phyloP scores from a whole-genome alignment of 2,329 filamentous ascomycete species.

The Golovinomyces cichoracearum region DNA sequence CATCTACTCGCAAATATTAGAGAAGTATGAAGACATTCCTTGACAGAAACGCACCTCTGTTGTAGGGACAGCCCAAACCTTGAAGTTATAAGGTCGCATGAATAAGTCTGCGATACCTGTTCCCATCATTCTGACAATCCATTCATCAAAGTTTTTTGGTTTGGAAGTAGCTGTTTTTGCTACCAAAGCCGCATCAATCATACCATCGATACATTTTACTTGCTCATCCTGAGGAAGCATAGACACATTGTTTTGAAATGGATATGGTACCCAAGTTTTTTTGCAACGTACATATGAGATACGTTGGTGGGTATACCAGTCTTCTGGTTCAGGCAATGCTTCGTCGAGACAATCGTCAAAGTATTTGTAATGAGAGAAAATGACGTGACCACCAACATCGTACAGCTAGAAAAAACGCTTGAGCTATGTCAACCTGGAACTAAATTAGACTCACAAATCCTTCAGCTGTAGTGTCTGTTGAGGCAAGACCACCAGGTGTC shows the following conservation, averaged over 20 bases:
- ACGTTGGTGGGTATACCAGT: constrained; percentile 96
- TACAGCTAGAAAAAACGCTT: constrained; percentile 41
- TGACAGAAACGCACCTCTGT: constrained; percentile 41
- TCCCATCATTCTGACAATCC: constrained; percentile 84
- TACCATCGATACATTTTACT: constrained; percentile 74
- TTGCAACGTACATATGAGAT: constrained; percentile 98
- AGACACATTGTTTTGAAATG: constrained; percentile 99
- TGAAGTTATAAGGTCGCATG: constrained; percentile 99
- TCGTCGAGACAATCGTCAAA: constrained; percentile 98
- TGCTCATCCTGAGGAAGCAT: constrained; percentile 95
- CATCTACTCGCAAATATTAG: constrained; percentile 35
- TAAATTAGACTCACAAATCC: constrained; percentile 54
- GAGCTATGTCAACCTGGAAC: constrained; percentile 4
- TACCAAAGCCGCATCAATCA: constrained; percentile 84
- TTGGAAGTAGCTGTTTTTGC: constrained; percentile 68
- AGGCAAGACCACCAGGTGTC: constrained; percentile 81
- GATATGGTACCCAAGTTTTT: constrained; percentile 89
- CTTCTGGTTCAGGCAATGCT: constrained; percentile 72
- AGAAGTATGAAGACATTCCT: neutral
- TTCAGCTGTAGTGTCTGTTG: constrained; percentile 82
- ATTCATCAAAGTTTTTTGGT: constrained; percentile 93
- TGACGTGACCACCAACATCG: constrained; percentile 43
- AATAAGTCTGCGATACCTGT: constrained; percentile 76
- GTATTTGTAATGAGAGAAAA: constrained; percentile 68
- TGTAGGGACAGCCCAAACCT: constrained; percentile 96